Percentiles rank a stretch among this genome's conserved stretches.
Conservation (phyloP, 75 land plant species). For the Selaginella tamariscina region DNA sequence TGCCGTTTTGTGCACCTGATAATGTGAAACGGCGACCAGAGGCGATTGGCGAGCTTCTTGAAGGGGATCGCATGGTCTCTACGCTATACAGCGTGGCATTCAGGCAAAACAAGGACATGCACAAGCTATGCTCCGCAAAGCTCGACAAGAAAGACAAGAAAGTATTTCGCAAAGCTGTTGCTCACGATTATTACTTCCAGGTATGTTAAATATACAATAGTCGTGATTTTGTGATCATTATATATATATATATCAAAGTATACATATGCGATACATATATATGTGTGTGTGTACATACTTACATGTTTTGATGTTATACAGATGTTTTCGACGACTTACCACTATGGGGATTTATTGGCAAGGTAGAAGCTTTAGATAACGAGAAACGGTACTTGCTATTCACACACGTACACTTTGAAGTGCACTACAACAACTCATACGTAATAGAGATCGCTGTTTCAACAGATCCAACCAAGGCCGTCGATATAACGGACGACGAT, state of each 20-base stretch:
- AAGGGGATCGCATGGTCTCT: slow-evolving; percentile 42
- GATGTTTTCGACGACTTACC: slow-evolving; percentile 46
- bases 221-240: not conserved
- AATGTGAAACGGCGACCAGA: slow-evolving; percentile 30
- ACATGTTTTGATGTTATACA: slow-evolving; percentile 8
- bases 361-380: slow-evolving; percentile 24
- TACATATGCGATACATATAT: too few species aligned
- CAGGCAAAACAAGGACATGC: slow-evolving; percentile 19
- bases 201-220: not conserved
- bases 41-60: slow-evolving; percentile 36
- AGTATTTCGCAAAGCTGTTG: slow-evolving; percentile 31
- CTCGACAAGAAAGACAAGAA: slow-evolving; percentile 17
- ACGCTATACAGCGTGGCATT: slow-evolving; percentile 30
- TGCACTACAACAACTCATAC: slow-evolving; percentile 24
- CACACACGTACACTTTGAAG: slow-evolving; percentile 31
- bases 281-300: too few species aligned
- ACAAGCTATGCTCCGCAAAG: slow-evolving; percentile 21
- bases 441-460: slow-evolving; percentile 35
- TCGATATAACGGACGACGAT: slow-evolving; percentile 36
- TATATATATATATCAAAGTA: too few species aligned
- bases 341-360: slow-evolving; percentile 44
- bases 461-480: slow-evolving; percentile 21
- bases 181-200: slow-evolving; percentile 40
- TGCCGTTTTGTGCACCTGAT: slow-evolving; percentile 38
- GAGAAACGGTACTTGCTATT: slow-evolving; percentile 27